Conservation (phyloP, 2,329 filamentous ascomycete species). For the Pseudogymnoascus sp. region DNA sequence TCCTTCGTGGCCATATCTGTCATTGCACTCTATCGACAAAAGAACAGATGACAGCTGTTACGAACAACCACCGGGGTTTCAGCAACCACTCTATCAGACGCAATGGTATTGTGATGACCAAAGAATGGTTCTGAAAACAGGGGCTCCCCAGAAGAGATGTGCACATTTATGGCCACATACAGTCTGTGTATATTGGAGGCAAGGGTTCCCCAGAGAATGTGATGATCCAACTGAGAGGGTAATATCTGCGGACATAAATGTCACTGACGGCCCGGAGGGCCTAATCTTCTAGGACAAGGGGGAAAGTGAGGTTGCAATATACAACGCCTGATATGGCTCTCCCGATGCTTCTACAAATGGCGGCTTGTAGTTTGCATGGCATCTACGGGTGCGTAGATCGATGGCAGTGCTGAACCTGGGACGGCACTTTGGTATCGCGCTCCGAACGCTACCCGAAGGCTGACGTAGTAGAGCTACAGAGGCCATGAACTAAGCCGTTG, state of each 20-base stretch:
- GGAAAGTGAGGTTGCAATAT: not conserved
- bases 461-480: not conserved
- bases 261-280: not conserved
- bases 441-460: not conserved
- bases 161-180: not conserved
- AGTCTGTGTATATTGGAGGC: not conserved
- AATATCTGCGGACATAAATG: not conserved
- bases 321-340: not conserved
- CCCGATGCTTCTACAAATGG: not conserved
- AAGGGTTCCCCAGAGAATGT: not conserved
- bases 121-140: not conserved
- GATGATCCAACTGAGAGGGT: not conserved
- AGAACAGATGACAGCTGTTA: not conserved
- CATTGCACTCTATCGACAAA: not conserved
- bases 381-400: not conserved
- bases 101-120: not conserved
- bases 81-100: not conserved
- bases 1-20: not conserved
- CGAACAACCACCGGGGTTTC: too few species aligned
- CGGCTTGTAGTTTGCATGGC: not conserved
- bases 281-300: not conserved
- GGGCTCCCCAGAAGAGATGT: not conserved
- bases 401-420: not conserved
- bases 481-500: not conserved
- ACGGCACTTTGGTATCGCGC: not conserved